phyloP scores from a whole-genome alignment of 129 eudicot genomes.

The Oenanthe sinensis region DNA sequence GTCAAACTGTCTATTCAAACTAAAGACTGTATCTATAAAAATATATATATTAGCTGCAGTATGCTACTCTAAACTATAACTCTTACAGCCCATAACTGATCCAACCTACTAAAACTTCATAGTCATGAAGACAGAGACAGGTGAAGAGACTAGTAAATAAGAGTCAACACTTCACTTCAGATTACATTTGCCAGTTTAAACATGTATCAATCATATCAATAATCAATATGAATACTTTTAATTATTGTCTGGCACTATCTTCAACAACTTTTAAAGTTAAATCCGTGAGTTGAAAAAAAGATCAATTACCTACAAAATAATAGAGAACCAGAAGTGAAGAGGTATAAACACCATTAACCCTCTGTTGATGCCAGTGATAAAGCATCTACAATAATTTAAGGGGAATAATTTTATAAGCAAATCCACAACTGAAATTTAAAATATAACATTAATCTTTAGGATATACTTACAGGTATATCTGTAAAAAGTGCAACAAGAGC shows the following conservation, averaged over 20 bases:
- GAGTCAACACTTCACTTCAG: not conserved
- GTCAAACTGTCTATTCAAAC: not conserved
- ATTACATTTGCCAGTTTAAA: not conserved
- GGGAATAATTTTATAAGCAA: not conserved
- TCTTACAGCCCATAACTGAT: not conserved
- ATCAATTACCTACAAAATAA: constrained; percentile 64
- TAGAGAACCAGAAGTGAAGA: constrained; percentile 60
- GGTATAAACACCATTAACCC: constrained; percentile 37
- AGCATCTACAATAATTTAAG: constrained; percentile 51
- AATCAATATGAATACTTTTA: not conserved
- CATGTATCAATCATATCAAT: not conserved
- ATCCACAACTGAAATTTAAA: constrained; percentile 5
- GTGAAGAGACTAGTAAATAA: constrained; percentile 2
- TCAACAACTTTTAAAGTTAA: not conserved
- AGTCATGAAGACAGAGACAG: not conserved
- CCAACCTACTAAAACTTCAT: not conserved
- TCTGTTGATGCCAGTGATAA: constrained; percentile 63
- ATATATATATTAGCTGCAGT: not conserved
- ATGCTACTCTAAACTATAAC: not conserved
- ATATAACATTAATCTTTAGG: not conserved
- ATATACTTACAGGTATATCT: constrained; percentile 65
- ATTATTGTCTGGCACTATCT: not conserved
- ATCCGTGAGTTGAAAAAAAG: not conserved
- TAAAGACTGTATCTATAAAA: not conserved
- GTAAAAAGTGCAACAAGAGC: constrained; percentile 65